Conservation (phyloP, 169 alveolate species). For the Eimeria falciformis region DNA sequence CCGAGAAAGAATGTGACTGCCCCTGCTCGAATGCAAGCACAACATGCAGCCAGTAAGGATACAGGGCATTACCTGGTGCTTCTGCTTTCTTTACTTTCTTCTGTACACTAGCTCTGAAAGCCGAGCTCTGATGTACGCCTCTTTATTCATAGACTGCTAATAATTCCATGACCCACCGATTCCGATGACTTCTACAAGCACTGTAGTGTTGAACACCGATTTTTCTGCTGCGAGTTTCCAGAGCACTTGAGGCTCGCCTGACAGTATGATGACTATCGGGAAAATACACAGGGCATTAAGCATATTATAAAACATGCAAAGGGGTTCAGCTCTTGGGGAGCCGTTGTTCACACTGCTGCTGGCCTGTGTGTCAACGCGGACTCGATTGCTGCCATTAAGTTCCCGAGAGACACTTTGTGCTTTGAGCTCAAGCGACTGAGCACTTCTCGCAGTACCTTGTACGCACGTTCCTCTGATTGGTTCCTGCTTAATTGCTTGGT, state of each 20-base stretch:
- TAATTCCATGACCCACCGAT: constrained; percentile 6
- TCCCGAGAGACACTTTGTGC: too few species aligned
- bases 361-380: neutral
- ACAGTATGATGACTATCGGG: constrained; percentile 30
- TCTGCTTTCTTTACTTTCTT: too few species aligned
- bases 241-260: constrained; percentile 25
- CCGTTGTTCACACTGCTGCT: neutral
- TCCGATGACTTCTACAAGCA: constrained; percentile 1
- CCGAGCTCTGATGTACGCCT: neutral
- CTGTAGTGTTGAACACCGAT: neutral
- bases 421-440: too few species aligned
- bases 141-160: neutral
- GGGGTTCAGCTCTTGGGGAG: constrained; percentile 27
- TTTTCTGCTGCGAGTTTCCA: constrained; percentile 26
- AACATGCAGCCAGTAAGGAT: neutral
- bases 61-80: neutral
- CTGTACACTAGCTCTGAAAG: too few species aligned
- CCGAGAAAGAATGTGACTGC: constrained; percentile 5
- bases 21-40: constrained; percentile 23
- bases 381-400: too few species aligned
- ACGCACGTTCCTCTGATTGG: too few species aligned
- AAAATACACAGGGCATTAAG: constrained; percentile 33
- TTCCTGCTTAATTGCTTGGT: too few species aligned
- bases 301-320: constrained; percentile 60
- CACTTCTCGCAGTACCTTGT: too few species aligned